These are phyloP conservation scores for Nicotiana benthamiana DNA, from an alignment of 257 asterid species.

Conservation along the genomic window DNA sequence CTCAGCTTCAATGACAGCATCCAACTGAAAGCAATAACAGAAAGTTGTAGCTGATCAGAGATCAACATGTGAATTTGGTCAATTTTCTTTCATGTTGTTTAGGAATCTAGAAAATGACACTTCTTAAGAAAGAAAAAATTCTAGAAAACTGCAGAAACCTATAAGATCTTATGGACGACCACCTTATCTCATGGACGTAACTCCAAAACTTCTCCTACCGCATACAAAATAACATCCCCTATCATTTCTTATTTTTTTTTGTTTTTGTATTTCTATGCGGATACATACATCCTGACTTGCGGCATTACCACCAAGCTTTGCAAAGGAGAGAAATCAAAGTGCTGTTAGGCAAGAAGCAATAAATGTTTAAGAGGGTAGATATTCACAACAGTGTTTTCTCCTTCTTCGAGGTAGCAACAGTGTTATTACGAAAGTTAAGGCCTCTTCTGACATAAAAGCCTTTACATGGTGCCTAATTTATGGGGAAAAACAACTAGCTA, in stretches of 20 bases:
- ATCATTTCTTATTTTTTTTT: too few species aligned
- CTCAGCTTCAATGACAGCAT: conserved; percentile 74
- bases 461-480: background rate
- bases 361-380: background rate
- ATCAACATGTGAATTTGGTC: background rate
- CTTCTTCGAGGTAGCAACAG: background rate
- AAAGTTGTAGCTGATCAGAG: background rate
- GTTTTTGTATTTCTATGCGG: background rate
- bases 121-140: background rate
- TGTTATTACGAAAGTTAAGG: background rate
- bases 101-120: background rate
- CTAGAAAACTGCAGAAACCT: background rate
- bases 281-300: background rate
- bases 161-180: background rate
- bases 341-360: background rate
- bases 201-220: background rate
- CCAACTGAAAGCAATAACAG: conserved; percentile 46
- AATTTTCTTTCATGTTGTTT: background rate
- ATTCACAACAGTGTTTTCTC: background rate
- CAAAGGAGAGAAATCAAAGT: background rate
- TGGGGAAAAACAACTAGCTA: background rate
- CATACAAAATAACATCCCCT: background rate
- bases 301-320: background rate
- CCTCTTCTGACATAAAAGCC: background rate
- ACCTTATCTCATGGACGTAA: background rate